A percentile compares a stretch with the other conserved stretches of the same genome.
Evolutionary conservation across 2,329 filamentous ascomycete species (phyloP).

Genomic region (Cladosporium halotolerans): DNA sequence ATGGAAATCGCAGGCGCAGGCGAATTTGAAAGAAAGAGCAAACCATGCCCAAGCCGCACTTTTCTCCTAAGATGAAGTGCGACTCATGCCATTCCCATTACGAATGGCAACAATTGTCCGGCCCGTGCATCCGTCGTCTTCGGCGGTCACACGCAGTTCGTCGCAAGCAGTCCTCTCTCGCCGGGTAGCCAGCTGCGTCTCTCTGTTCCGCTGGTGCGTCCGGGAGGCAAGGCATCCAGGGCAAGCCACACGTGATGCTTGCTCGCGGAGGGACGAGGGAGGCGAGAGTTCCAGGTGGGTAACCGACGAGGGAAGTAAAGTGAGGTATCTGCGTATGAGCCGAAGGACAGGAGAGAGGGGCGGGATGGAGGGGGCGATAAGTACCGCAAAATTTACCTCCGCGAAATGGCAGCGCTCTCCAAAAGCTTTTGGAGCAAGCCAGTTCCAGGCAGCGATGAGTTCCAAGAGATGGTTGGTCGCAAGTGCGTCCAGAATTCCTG

Average conservation of each 20-base stretch:
- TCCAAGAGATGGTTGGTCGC: slow-evolving; percentile 21
- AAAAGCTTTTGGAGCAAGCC: slow-evolving; percentile 17
- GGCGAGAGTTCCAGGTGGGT: slow-evolving; percentile 31
- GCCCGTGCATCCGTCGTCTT: slow-evolving; percentile 18
- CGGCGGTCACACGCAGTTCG: slow-evolving; percentile 22
- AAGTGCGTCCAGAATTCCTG: slow-evolving; percentile 16
- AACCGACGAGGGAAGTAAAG: slow-evolving; percentile 25
- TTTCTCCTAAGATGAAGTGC: slow-evolving; percentile 28
- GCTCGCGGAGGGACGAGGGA: slow-evolving; percentile 6
- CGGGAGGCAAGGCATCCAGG: slow-evolving; percentile 24
- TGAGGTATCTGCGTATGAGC: slow-evolving; percentile 31
- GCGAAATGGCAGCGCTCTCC: slow-evolving; percentile 27
- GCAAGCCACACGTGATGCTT: slow-evolving; percentile 28
- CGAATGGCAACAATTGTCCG: slow-evolving; percentile 31
- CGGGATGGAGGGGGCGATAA: slow-evolving; percentile 37
- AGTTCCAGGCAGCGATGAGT: slow-evolving; percentile 16
- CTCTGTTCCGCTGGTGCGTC: slow-evolving; percentile 35
- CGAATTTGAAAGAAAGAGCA: slow-evolving; percentile 14
- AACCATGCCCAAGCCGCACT: slow-evolving; percentile 29
- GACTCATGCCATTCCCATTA: slow-evolving; percentile 27
- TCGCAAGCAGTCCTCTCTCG: slow-evolving; percentile 13
- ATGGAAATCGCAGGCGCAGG: slow-evolving; percentile 11
- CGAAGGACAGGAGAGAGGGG: slow-evolving; percentile 35
- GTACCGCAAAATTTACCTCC: slow-evolving; percentile 24
- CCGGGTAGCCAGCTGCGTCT: slow-evolving; percentile 30